Percentiles rank a stretch among this genome's conserved stretches.
These are phyloP conservation scores for Oryza rufipogon DNA, from an alignment of 176 grass and related monocot genomes.

Conservation along the genomic window DNA sequence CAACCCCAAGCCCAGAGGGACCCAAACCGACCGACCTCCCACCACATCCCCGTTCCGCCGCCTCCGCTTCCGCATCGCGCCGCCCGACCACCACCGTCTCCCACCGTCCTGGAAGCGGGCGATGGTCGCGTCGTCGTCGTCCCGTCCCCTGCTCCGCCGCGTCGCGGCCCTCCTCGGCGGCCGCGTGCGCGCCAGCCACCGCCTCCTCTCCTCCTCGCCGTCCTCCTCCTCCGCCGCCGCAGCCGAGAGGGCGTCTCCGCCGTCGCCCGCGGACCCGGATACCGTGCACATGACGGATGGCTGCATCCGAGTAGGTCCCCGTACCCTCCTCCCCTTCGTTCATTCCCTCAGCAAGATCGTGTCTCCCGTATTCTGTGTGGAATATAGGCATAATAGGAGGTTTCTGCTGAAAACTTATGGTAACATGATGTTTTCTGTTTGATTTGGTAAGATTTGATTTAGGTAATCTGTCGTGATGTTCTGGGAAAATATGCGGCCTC, in stretches of 20 bases:
- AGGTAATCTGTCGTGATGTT: background rate
- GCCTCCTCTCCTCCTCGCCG: conserved; percentile 32
- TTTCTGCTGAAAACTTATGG: background rate
- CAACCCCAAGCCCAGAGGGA: too few relatives aligned
- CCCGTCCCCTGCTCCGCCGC: conserved; percentile 35
- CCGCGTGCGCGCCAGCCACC: conserved; percentile 38
- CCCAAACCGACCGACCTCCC: background rate
- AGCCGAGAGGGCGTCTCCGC: background rate
- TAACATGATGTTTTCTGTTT: background rate
- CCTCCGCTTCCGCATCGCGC: background rate
- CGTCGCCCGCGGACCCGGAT: conserved; percentile 23
- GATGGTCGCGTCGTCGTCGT: conserved; percentile 23
- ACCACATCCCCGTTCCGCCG: background rate
- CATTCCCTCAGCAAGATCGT: background rate
- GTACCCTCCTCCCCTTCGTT: background rate
- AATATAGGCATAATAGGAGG: background rate
- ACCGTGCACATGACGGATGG: conserved; percentile 44
- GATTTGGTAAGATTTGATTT: background rate
- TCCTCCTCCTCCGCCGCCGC: background rate
- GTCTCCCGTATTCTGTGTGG: background rate
- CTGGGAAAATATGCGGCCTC: background rate
- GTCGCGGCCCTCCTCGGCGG: conserved; percentile 9
- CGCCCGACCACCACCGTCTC: background rate
- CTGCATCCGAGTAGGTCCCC: conserved; percentile 42
- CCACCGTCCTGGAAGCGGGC: background rate